Conservation (phyloP, 257 asterid genomes). For the Solanum corneliomulleri region DNA sequence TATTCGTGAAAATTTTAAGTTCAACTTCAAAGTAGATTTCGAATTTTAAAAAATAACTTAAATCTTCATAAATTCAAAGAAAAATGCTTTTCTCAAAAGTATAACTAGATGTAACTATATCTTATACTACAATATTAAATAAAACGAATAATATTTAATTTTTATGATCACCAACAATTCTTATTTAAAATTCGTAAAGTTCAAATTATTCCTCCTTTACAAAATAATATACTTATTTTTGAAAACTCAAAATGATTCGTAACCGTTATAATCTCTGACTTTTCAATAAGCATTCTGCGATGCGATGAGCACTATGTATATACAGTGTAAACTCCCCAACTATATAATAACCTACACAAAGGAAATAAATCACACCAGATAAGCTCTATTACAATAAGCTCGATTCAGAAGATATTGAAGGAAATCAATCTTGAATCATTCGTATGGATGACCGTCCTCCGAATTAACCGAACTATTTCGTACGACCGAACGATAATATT, state of each 20-base stretch:
- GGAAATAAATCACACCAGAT: too few species aligned
- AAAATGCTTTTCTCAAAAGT: background rate
- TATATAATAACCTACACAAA: too few species aligned
- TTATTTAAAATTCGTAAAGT: background rate
- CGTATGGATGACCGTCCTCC: fast-evolving
- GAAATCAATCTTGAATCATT: fast-evolving
- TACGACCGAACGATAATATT: background rate
- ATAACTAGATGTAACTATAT: too few species aligned
- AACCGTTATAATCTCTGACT: fast-evolving
- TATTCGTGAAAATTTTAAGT: too few species aligned
- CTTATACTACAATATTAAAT: too few species aligned
- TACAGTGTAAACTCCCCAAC: fast-evolving
- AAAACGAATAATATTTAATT: background rate
- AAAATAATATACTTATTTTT: background rate
- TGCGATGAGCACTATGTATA: background rate
- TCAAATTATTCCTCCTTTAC: fast-evolving
- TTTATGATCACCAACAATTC: background rate
- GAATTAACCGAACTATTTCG: fast-evolving
- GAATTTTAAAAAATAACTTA: too few species aligned
- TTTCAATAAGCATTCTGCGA: fast-evolving
- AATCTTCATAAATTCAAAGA: background rate
- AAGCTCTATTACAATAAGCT: background rate
- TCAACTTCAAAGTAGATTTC: too few species aligned
- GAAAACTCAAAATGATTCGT: fast-evolving
- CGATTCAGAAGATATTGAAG: fast-evolving